Evolutionary conservation across 2,329 filamentous ascomycete genomes (phyloP).

Genomic region (Elsinoe necatrix): DNA sequence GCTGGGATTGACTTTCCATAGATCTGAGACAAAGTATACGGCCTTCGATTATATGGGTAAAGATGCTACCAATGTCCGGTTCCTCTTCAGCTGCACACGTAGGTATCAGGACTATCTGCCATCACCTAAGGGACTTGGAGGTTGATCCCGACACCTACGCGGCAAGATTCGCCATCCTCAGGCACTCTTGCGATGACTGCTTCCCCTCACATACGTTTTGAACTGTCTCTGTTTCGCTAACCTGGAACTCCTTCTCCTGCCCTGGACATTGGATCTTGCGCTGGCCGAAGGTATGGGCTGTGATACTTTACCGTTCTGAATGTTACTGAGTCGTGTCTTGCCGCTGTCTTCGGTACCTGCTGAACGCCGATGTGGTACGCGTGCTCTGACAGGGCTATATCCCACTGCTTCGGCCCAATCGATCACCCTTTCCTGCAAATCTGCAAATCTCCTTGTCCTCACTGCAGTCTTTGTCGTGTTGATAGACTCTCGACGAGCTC

Average conservation of each 20-base stretch:
- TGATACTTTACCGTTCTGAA: not conserved
- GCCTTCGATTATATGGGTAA: not conserved
- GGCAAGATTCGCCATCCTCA: not conserved
- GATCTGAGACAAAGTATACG: not conserved
- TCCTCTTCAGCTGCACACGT: too few relatives aligned
- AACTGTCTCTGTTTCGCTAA: not conserved
- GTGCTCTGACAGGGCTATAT: not conserved
- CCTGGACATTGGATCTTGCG: not conserved
- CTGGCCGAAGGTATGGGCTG: not conserved
- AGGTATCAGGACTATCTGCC: too few relatives aligned
- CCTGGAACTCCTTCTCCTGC: not conserved
- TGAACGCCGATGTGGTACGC: not conserved
- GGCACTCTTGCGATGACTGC: not conserved
- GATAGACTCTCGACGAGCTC: not conserved
- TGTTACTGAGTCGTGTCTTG: not conserved
- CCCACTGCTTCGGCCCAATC: not conserved
- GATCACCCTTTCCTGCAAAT: not conserved
- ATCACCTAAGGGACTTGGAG: too few relatives aligned
- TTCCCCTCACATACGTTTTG: too few relatives aligned
- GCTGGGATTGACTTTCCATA: not conserved
- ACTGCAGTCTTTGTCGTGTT: not conserved
- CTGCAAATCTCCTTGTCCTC: not conserved
- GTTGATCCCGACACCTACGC: too few relatives aligned
- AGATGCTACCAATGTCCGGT: not conserved
- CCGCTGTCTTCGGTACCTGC: too few relatives aligned